These are phyloP conservation scores for Epichloe coenophiala DNA, from an alignment of 2,329 filamentous ascomycete species.

Conservation along the genomic window DNA sequence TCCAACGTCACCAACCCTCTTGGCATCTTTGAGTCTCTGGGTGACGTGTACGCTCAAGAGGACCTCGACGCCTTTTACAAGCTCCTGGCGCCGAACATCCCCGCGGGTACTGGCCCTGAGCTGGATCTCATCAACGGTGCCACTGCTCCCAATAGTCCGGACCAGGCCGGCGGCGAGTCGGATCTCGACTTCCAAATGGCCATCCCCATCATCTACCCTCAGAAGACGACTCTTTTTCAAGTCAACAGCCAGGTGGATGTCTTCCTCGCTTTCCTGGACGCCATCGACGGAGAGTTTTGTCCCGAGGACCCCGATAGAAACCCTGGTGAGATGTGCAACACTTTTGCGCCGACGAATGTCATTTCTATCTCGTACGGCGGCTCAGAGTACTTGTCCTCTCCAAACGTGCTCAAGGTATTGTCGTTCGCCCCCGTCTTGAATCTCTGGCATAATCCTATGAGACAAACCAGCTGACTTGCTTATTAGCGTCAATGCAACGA, in stretches of 20 bases:
- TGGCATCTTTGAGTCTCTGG: conserved; percentile 38
- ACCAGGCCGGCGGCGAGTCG: conserved; percentile 28
- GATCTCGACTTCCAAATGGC: conserved; percentile 40
- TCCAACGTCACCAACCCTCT: conserved; percentile 28
- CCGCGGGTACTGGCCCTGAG: conserved; percentile 28
- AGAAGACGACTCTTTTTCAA: conserved; percentile 35
- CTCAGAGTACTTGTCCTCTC: conserved; percentile 22
- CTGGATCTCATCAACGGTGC: conserved; percentile 34
- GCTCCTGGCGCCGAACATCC: conserved; percentile 27
- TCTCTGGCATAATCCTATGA: too few species aligned
- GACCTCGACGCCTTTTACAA: conserved; percentile 36
- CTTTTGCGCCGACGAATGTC: conserved; percentile 19
- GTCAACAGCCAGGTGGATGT: conserved; percentile 22
- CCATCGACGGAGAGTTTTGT: conserved; percentile 40
- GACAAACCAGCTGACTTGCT: background rate
- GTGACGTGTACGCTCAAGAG: conserved; percentile 35
- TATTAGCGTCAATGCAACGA: conserved; percentile 25
- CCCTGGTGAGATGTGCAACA: conserved; percentile 15
- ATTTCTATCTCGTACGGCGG: conserved; percentile 27
- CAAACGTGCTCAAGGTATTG: conserved; percentile 25
- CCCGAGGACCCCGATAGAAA: conserved; percentile 32
- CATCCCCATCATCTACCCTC: conserved; percentile 38
- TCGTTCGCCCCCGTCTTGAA: background rate
- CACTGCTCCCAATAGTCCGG: conserved; percentile 24
- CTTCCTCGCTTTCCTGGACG: conserved; percentile 31